A percentile compares a stretch with the other conserved stretches of the same genome.
phyloP scores from a whole-genome alignment of 352 stramenopile species.

The Pythium apleroticum region DNA sequence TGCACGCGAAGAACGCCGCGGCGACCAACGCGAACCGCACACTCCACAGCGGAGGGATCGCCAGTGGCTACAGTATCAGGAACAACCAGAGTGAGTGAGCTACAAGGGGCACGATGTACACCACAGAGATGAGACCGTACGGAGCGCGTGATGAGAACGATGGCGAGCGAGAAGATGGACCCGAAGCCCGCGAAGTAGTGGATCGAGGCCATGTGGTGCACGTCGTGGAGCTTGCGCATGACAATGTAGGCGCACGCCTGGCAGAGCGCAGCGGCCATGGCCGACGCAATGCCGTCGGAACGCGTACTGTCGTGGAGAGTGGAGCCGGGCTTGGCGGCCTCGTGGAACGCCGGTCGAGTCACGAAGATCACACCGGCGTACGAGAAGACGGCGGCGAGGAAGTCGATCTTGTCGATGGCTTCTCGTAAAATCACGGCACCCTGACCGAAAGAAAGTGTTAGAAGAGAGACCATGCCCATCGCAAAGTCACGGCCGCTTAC shows the following conservation, averaged over 20 bases:
- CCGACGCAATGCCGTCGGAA: conserved; percentile 39
- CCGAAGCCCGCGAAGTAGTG: conserved; percentile 51
- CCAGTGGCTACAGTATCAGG: conserved; percentile 15
- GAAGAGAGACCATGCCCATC: background rate
- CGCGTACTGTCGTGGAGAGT: conserved; percentile 15
- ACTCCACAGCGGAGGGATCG: conserved; percentile 18
- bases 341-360: conserved; percentile 43
- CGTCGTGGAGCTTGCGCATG: conserved; percentile 53
- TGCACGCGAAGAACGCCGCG: conserved; percentile 39
- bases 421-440: conserved; percentile 46
- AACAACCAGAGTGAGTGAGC: conserved; percentile 22
- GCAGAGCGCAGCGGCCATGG: conserved; percentile 38
- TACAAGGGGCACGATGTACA: conserved; percentile 5
- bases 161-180: conserved; percentile 28
- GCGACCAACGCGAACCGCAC: conserved; percentile 43
- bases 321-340: conserved; percentile 12
- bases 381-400: conserved; percentile 42
- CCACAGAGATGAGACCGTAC: conserved; percentile 10
- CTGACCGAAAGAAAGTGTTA: conserved; percentile 16
- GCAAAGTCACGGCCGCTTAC: background rate
- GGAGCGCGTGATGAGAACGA: conserved; percentile 23
- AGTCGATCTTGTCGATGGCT: conserved; percentile 43
- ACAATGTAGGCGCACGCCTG: conserved; percentile 53
- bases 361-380: conserved; percentile 59
- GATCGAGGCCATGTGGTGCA: conserved; percentile 39